A percentile compares a stretch with the other conserved stretches of the same genome.
These are phyloP conservation scores for Pseudocercospora ulei DNA, from an alignment of 2,329 filamentous ascomycete genomes.

Conservation along the genomic window DNA sequence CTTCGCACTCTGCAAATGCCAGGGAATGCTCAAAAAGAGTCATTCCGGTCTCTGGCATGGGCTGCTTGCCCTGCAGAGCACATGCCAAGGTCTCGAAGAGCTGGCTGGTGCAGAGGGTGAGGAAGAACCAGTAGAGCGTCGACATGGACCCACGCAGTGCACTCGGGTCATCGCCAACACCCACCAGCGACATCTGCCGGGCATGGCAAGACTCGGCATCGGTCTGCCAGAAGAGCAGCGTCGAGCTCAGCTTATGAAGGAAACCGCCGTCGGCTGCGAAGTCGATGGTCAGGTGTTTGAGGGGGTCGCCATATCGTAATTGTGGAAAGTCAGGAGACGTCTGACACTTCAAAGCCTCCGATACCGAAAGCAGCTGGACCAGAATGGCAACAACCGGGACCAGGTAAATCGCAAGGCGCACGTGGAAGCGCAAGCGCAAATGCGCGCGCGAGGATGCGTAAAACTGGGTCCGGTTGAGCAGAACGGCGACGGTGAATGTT, in stretches of 20 bases:
- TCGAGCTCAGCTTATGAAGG: slow-evolving; percentile 62
- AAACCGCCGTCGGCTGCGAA: slow-evolving; percentile 54
- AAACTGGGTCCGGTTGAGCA: slow-evolving; percentile 85
- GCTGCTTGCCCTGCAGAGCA: slow-evolving; percentile 70
- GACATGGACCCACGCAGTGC: slow-evolving; percentile 65
- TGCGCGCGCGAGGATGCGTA: slow-evolving; percentile 81
- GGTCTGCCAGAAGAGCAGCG: slow-evolving; percentile 60
- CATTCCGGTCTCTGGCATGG: slow-evolving; percentile 84
- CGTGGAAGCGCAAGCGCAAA: slow-evolving; percentile 63
- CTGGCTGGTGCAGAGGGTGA: slow-evolving; percentile 61
- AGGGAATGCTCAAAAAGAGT: slow-evolving; percentile 93
- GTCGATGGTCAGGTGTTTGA: slow-evolving; percentile 39
- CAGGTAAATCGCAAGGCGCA: slow-evolving; percentile 60
- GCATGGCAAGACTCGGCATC: slow-evolving; percentile 67
- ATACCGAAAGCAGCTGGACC: slow-evolving; percentile 57
- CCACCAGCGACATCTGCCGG: slow-evolving; percentile 57
- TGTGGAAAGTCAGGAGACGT: slow-evolving; percentile 48
- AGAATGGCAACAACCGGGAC: slow-evolving; percentile 61
- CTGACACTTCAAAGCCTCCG: slow-evolving; percentile 86
- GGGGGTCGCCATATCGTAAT: slow-evolving; percentile 41
- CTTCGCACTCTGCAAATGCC: slow-evolving; percentile 90
- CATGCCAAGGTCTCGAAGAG: slow-evolving; percentile 83
- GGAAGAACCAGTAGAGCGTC: slow-evolving; percentile 63
- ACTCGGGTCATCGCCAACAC: slow-evolving; percentile 42
- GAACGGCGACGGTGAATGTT: slow-evolving; percentile 73